phyloP scores from a whole-genome alignment of 1,284 basidiomycete species.

The Cystobasidium pallidum region DNA sequence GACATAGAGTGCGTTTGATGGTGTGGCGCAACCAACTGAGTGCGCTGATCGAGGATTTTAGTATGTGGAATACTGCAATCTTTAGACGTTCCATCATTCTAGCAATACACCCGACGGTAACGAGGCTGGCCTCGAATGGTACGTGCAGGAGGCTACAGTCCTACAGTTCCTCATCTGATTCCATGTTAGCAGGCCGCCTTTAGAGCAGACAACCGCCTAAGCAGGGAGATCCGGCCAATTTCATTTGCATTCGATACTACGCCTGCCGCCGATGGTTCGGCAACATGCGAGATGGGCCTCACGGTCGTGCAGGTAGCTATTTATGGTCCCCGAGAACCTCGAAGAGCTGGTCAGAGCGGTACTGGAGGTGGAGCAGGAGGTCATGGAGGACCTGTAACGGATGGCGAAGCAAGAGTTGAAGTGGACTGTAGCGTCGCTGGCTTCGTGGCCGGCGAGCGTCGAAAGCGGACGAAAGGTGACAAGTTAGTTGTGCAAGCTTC shows the following conservation, averaged over 20 bases:
- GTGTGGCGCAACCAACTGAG: neutral
- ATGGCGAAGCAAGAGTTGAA: constrained; percentile 74
- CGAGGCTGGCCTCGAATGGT: constrained; percentile 25
- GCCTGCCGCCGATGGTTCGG: constrained; percentile 71
- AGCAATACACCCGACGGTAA: neutral
- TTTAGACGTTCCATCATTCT: neutral
- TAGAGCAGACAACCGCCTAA: constrained; percentile 84
- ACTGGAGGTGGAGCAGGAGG: constrained; percentile 57
- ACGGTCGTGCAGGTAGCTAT: constrained; percentile 84
- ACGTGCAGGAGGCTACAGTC: neutral
- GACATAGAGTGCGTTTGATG: neutral
- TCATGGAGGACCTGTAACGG: constrained; percentile 53
- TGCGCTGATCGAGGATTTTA: constrained; percentile 6
- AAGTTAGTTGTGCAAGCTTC: constrained; percentile 66
- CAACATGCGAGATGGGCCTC: constrained; percentile 81
- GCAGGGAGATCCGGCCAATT: constrained; percentile 85
- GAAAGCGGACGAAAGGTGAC: constrained; percentile 77
- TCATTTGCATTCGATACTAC: constrained; percentile 73
- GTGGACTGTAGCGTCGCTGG: constrained; percentile 82
- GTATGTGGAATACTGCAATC: neutral
- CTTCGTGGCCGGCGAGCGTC: constrained; percentile 79
- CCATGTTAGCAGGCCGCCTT: constrained; percentile 11
- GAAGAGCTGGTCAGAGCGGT: constrained; percentile 70
- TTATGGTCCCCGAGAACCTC: constrained; percentile 88
- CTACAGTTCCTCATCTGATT: neutral